phyloP scores from a whole-genome alignment of 495 filamentous ascomycete species.

The Aspergillus nanangensis region DNA sequence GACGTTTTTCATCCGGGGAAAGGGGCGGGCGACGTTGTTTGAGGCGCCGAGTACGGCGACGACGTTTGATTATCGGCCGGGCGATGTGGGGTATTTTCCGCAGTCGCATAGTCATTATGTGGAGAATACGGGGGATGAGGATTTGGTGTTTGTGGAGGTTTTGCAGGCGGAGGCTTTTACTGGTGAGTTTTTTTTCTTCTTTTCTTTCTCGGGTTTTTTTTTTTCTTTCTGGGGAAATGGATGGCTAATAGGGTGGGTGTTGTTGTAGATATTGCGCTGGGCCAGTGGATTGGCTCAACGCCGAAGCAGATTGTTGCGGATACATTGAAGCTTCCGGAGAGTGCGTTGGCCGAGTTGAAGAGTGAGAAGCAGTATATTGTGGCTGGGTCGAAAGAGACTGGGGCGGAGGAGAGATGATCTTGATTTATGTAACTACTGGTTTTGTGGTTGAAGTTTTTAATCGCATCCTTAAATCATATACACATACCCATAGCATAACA shows the following conservation, averaged over 20 bases:
- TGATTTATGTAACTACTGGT: too few relatives aligned
- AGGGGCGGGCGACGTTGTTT: constrained; percentile 64
- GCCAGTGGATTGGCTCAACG: constrained; percentile 62
- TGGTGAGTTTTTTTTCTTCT: constrained; percentile 23
- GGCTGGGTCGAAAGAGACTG: constrained; percentile 25
- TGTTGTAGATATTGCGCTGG: constrained; percentile 52
- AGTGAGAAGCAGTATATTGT: constrained; percentile 60
- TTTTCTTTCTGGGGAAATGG: not conserved
- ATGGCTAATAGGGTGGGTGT: not conserved
- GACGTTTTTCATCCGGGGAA: constrained; percentile 69
- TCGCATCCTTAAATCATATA: not conserved
- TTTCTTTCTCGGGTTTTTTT: not conserved
- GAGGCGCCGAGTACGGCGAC: constrained; percentile 50
- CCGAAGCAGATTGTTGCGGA: constrained; percentile 61
- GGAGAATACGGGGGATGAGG: constrained; percentile 67
- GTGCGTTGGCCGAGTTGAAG: constrained; percentile 49
- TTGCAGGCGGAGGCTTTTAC: constrained; percentile 62
- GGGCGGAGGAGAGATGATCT: not conserved
- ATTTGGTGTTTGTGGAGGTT: constrained; percentile 67
- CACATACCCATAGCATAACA: not conserved
- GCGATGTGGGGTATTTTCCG: constrained; percentile 70
- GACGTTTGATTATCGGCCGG: constrained; percentile 73
- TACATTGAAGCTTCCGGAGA: constrained; percentile 53
- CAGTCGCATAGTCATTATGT: constrained; percentile 63
- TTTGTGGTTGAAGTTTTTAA: too few relatives aligned